Evolutionary conservation across 1,284 basidiomycete species (phyloP).

Genomic region (Ceratobasidium sp.): DNA sequence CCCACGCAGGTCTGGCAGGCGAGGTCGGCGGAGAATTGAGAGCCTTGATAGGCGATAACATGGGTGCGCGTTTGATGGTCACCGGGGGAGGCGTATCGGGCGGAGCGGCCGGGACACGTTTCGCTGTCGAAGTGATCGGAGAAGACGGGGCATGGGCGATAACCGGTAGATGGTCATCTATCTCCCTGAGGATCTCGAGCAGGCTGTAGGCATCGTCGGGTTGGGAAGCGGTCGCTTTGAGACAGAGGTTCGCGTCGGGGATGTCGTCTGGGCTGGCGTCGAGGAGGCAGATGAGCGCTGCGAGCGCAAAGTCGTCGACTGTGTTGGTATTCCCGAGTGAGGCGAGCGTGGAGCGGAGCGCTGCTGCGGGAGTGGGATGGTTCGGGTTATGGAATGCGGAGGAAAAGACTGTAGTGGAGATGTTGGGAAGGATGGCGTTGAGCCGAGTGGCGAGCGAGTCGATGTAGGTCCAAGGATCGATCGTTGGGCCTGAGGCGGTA

Average conservation of each 20-base stretch:
- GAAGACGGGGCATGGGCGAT: constrained; percentile 12
- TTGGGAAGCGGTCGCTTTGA: constrained; percentile 35
- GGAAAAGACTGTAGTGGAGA: constrained; percentile 18
- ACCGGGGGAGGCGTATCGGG: constrained; percentile 15
- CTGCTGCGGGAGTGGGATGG: constrained; percentile 28
- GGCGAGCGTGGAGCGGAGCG: constrained; percentile 32
- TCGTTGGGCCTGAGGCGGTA: background rate
- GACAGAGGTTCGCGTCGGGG: constrained; percentile 40
- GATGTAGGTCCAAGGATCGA: constrained; percentile 39
- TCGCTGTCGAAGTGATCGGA: background rate
- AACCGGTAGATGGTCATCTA: constrained; percentile 33
- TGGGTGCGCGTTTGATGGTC: background rate
- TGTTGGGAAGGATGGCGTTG: constrained; percentile 27
- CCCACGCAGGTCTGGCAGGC: constrained; percentile 20
- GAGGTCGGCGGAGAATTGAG: background rate
- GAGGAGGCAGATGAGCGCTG: constrained; percentile 8
- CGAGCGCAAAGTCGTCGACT: constrained; percentile 38
- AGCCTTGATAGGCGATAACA: background rate
- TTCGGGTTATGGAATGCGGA: constrained; percentile 36
- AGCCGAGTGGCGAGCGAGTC: constrained; percentile 38
- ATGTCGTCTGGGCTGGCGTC: constrained; percentile 12
- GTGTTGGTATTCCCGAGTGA: constrained; percentile 23
- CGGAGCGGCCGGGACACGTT: constrained; percentile 8
- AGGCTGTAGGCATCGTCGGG: constrained; percentile 41
- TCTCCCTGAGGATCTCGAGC: constrained; percentile 37